Evolutionary conservation across 2,329 filamentous ascomycete species (phyloP).

Genomic region (Calonectria hongkongensis): DNA sequence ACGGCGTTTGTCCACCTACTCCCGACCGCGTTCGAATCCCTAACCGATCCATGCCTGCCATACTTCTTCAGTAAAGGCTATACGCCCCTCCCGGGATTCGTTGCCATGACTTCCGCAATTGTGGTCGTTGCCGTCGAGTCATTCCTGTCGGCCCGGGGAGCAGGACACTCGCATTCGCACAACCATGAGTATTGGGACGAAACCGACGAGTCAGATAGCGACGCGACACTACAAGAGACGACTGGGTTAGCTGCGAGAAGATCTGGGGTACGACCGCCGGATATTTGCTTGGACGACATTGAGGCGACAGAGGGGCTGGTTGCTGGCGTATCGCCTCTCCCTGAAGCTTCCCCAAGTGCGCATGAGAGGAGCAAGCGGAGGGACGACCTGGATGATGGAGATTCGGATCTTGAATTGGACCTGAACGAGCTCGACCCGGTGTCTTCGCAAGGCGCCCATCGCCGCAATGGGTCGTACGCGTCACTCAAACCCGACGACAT

Average conservation of each 20-base stretch:
- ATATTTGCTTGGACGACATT: conserved; percentile 71
- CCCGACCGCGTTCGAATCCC: conserved; percentile 79
- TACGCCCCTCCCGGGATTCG: conserved; percentile 84
- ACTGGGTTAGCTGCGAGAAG: conserved; percentile 63
- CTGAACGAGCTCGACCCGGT: conserved; percentile 76
- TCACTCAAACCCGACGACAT: conserved; percentile 56
- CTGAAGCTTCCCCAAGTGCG: conserved; percentile 69
- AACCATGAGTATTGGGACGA: conserved; percentile 70
- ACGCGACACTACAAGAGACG: conserved; percentile 51
- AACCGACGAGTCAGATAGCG: conserved; percentile 62
- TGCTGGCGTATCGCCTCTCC: conserved; percentile 74
- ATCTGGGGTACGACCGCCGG: conserved; percentile 64
- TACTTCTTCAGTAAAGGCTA: conserved; percentile 88
- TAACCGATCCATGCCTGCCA: conserved; percentile 83
- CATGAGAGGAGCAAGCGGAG: conserved; percentile 54
- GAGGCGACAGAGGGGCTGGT: conserved; percentile 73
- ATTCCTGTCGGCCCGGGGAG: conserved; percentile 85
- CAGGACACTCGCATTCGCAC: conserved; percentile 77
- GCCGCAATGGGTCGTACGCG: conserved; percentile 56
- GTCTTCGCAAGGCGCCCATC: conserved; percentile 48
- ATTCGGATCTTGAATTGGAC: conserved; percentile 76
- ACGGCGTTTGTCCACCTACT: conserved; percentile 89
- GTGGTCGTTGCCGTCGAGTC: conserved; percentile 91
- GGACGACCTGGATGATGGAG: conserved; percentile 64
- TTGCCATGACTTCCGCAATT: conserved; percentile 89